Evolutionary conservation across 345 rosid species (phyloP), one percentile per base, ranked within the genome.

Genomic region (Mercurialis annua): DNA sequence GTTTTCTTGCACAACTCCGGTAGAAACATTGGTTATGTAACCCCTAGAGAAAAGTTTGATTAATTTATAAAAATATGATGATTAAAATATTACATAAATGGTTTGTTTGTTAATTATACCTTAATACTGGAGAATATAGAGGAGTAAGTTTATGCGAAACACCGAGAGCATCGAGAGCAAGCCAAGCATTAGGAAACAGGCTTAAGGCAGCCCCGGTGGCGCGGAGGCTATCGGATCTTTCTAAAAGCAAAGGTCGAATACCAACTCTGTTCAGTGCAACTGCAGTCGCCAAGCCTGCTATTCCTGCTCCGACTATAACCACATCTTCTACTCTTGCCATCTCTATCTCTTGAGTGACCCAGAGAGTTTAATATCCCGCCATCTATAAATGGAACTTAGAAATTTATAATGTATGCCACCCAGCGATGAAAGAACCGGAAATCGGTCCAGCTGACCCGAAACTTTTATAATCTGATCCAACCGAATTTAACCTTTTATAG

Each of bases 101-200:
- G 9, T 34, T n/a, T 3, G 8, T 20, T 2, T 7, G 9, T 49
- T 0, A 3, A 29, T 11, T 5, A 14, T 64, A 49, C 56, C 38
- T 31, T 20, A 12, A 20, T 10, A 31, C 1, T 16, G 57, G 11
- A 48, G 42, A 0, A 30, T 49, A 64, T 30, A 72, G 23, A 47
- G 80, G 17, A 29, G 38, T 52, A 50, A 84, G 83, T 67, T 75
- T 79, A 59, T 73, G 75, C n/a, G 77, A 68, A 48, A 79, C 74
- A 3, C 79, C 79, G 30, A 84, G 80, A 8, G 72, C 76, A 26
- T 84, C 82, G 17, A 84, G 82, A 3, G 81, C 82, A 4, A 67
- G 68, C 83, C 83, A 79, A 1, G 73, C 82, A 44, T 79, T 79
- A 2, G 83, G 73, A n/a, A 26, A 38, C 11, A 81, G 77, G 8